Conservation (phyloP, 2,329 filamentous ascomycete genomes). For the Xylaria sp. region DNA sequence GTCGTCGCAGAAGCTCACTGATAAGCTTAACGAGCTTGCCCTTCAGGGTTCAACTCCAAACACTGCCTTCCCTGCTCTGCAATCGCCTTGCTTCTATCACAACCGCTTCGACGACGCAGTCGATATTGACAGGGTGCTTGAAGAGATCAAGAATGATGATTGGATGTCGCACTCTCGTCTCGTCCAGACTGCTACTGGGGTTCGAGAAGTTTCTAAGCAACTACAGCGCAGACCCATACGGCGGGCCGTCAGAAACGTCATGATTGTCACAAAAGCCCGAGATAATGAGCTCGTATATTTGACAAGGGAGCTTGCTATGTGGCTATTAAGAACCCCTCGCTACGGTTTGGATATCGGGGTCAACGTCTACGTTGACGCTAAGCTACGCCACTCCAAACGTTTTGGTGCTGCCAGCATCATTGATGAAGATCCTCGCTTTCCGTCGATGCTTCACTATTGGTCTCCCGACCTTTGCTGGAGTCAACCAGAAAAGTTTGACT, state of each 20-base stretch:
- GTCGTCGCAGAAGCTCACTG: slow-evolving; percentile 71
- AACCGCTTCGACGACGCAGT: slow-evolving; percentile 96
- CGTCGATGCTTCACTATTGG: slow-evolving; percentile 93
- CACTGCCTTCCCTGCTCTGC: slow-evolving; percentile 73
- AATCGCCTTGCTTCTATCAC: slow-evolving; percentile 98
- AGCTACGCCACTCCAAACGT: slow-evolving; percentile 86
- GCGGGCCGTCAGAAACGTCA: slow-evolving; percentile 90
- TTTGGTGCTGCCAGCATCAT: slow-evolving; percentile 82
- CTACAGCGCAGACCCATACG: slow-evolving; percentile 91
- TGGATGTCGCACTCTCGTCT: slow-evolving; percentile 93
- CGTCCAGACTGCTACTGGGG: slow-evolving; percentile 93
- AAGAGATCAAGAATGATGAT: slow-evolving; percentile 91
- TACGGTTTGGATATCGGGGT: slow-evolving; percentile 92
- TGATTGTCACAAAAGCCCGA: slow-evolving; percentile 98
- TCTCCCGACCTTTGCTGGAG: slow-evolving; percentile 95
- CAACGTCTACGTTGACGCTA: slow-evolving; percentile 98
- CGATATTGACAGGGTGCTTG: slow-evolving; percentile 92
- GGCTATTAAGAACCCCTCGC: slow-evolving; percentile 87
- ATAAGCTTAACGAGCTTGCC: slow-evolving; percentile 67
- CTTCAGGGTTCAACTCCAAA: slow-evolving; percentile 56
- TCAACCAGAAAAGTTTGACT: slow-evolving; percentile 92
- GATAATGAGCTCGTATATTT: slow-evolving; percentile 93
- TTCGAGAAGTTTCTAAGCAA: slow-evolving; percentile 95
- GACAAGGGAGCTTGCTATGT: slow-evolving; percentile 86
- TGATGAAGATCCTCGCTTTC: slow-evolving; percentile 78